phyloP scores from a whole-genome alignment of 768 basidiomycete species.

The Pholiota molesta region DNA sequence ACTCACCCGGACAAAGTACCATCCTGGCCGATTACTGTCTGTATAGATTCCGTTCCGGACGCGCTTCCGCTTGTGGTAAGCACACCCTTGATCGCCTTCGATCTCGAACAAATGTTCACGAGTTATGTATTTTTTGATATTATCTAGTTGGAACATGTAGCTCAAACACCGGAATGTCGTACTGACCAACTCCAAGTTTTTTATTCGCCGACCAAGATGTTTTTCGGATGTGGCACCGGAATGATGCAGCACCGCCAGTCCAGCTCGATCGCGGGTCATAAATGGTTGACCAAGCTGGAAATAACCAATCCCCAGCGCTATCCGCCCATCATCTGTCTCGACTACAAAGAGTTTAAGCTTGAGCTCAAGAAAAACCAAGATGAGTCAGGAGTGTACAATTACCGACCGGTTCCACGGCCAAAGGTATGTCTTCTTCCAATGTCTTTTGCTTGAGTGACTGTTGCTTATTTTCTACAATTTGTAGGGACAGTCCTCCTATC shows the following conservation, averaged over 20 bases:
- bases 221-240: conserved; percentile 1
- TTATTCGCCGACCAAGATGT: neutral
- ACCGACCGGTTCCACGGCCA: neutral
- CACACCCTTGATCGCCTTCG: neutral
- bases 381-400: neutral
- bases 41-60: neutral
- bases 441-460: no score
- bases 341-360: neutral
- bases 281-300: neutral
- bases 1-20: neutral
- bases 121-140: no score
- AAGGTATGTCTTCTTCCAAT: no score
- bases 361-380: neutral
- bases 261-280: neutral
- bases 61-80: neutral
- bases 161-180: neutral
- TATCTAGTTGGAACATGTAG: neutral
- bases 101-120: neutral
- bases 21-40: neutral
- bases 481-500: no score
- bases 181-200: neutral
- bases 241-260: neutral
- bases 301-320: neutral
- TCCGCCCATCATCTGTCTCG: neutral
- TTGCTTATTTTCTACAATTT: no score